Base-by-base conservation (phyloP, 164 flowering plant genomes). In the Vitis riparia region DNA sequence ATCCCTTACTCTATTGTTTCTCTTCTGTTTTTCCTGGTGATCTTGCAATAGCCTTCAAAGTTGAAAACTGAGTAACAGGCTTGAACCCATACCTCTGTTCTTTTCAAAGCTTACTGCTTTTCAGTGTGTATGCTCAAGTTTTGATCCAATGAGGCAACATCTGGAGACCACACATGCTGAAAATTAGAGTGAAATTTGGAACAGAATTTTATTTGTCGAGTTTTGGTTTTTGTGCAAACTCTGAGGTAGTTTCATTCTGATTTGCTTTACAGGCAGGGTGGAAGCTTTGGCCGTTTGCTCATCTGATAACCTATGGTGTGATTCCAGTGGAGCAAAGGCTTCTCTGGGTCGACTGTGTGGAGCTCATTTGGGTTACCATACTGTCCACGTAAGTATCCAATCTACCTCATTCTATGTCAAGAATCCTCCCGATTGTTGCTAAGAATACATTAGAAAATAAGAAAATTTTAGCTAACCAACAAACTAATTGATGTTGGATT, bases 251-350 rank as follows among this genome's bases (percentile, higher is more conserved):
- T 12, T 66, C 17, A 23, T 3, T 61, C 2, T 65, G 59, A 17
- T 79, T 76, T 71, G 60, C 60, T 59, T 75, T 65, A 68, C 88
- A 95, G 99, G 98, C 99, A 11, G 99, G 99, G 3, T 95, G 99
- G 99, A 95, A 95, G 80, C 96, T 95, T 65, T 95, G 99, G 99
- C 99, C 98, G 47, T 95, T 95, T 81, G 99, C 98, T 68, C 99
- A 92, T 75, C 76, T 95, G 51, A 75, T 95, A 65, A 95, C 99
- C 10, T 95, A 95, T 77, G 97, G 99, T 62, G 79, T 87, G 47
- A 73, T 95, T 62, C 99, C 98, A 3, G 81, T 95, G 52, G 99
- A 95, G 59, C 98, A 92, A 83, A 84, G 99, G 86, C 98, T 92
- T 79, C 91, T 95, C 49, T 95, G 98, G 98, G 99, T 95, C 63